Conservation (phyloP, 495 filamentous ascomycete genomes). For the Xylaria grammica region DNA sequence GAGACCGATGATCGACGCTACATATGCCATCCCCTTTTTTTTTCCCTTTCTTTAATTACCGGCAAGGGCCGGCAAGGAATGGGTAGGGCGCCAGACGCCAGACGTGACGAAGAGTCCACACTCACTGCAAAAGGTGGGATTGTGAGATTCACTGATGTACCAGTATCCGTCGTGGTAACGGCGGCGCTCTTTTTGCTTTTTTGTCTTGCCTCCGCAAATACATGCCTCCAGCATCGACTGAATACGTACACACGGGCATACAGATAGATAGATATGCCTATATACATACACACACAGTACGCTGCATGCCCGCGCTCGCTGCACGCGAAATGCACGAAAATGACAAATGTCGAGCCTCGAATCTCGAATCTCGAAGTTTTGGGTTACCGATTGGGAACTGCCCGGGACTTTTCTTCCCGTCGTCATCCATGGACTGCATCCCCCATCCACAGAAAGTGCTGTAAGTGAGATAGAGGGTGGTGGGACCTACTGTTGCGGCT, state of each 20-base stretch:
- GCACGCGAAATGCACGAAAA: conserved; percentile 3
- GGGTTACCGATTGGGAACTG: neutral
- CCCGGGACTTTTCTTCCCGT: conserved; percentile 9
- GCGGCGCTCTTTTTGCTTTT: neutral
- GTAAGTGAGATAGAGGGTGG: too few species aligned
- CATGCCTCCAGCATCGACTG: too few species aligned
- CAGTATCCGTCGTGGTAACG: neutral
- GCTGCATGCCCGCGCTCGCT: neutral
- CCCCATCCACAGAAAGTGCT: too few species aligned
- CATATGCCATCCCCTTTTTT: conserved; percentile 1
- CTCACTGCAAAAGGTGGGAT: neutral
- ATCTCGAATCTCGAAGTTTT: neutral
- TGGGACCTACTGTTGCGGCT: too few species aligned
- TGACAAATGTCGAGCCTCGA: conserved; percentile 13
- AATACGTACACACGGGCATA: neutral
- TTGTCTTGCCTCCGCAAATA: neutral
- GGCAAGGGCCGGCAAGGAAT: conserved; percentile 1
- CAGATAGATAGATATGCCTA: neutral
- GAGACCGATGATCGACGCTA: conserved; percentile 21
- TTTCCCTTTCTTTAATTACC: conserved; percentile 19
- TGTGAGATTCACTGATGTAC: neutral
- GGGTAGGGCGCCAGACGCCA: neutral
- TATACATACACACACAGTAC: neutral
- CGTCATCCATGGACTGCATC: too few species aligned
- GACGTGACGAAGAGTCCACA: neutral